A percentile compares a stretch with the other conserved stretches of the same genome.
Evolutionary conservation across 176 grass and related monocot species (phyloP).

Genomic region (Aegilops speltoides): DNA sequence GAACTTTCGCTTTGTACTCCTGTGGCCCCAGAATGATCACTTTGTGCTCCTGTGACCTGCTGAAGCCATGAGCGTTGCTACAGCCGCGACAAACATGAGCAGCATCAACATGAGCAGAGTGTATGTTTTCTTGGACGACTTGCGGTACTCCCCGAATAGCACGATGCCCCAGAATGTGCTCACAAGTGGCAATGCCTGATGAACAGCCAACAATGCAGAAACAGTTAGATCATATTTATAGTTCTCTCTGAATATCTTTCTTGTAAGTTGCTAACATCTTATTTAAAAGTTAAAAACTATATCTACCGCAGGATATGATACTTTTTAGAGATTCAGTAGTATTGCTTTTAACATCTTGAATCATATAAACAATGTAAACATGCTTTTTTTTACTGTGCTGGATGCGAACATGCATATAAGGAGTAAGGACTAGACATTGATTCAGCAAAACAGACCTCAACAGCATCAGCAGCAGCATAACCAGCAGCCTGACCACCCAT

Average conservation of each 20-base stretch:
- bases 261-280: too few species aligned
- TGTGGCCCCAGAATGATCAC: conserved; percentile 37
- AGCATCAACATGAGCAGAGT: conserved; percentile 63
- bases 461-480: conserved; percentile 69
- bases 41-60: conserved; percentile 58
- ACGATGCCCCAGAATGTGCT: conserved; percentile 80
- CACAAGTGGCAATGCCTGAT: conserved; percentile 69
- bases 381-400: too few species aligned
- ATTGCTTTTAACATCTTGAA: neutral
- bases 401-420: neutral
- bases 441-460: conserved; percentile 46
- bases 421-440: neutral
- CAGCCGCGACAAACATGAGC: conserved; percentile 74
- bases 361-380: neutral
- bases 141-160: conserved; percentile 66
- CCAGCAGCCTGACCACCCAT: conserved; percentile 82
- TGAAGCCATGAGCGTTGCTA: conserved; percentile 83
- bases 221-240: neutral
- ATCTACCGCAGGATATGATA: neutral
- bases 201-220: neutral
- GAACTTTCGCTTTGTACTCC: conserved; percentile 27
- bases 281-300: neutral
- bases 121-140: conserved; percentile 59
- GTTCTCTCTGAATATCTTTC: neutral
- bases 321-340: neutral